Percentiles rank a stretch among this genome's conserved stretches.
Evolutionary conservation across 257 asterid genomes (phyloP).

Genomic region (Nicotiana noctiflora): DNA sequence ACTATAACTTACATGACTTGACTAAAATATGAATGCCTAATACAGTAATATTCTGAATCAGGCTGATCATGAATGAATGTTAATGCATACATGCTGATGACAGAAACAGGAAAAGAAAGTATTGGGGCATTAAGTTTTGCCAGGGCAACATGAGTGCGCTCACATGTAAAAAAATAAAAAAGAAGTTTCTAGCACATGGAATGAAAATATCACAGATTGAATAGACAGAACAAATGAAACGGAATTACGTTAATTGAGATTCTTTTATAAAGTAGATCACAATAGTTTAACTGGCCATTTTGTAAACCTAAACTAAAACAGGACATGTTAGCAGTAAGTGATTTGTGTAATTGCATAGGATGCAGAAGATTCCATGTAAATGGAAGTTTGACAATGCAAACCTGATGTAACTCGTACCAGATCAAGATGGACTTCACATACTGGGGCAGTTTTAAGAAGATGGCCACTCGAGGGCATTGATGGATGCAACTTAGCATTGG

Average conservation of each 20-base stretch:
- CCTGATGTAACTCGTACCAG: constrained; percentile 95
- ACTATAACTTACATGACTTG: not conserved
- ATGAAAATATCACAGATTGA: not conserved
- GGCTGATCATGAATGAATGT: not conserved
- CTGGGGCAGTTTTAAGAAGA: constrained; percentile 71
- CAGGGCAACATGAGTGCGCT: not conserved
- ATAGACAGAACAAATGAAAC: not conserved
- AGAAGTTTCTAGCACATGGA: not conserved
- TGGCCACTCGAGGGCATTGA: constrained; percentile 63
- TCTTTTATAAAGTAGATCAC: not conserved
- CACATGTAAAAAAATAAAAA: not conserved
- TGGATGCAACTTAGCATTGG: constrained; percentile 73
- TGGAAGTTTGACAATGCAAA: constrained; percentile 34
- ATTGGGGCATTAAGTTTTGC: not conserved
- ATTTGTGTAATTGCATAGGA: not conserved
- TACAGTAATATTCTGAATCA: not conserved
- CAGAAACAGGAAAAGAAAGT: not conserved
- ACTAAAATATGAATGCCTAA: not conserved
- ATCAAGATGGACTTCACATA: constrained; percentile 70
- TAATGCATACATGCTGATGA: not conserved
- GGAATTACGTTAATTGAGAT: not conserved
- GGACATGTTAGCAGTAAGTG: not conserved
- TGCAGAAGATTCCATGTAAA: constrained; percentile 1
- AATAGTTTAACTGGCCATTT: not conserved
- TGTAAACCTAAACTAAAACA: not conserved